Evolutionary conservation across 345 rosid species (phyloP).

Genomic region (Microcos paniculata): DNA sequence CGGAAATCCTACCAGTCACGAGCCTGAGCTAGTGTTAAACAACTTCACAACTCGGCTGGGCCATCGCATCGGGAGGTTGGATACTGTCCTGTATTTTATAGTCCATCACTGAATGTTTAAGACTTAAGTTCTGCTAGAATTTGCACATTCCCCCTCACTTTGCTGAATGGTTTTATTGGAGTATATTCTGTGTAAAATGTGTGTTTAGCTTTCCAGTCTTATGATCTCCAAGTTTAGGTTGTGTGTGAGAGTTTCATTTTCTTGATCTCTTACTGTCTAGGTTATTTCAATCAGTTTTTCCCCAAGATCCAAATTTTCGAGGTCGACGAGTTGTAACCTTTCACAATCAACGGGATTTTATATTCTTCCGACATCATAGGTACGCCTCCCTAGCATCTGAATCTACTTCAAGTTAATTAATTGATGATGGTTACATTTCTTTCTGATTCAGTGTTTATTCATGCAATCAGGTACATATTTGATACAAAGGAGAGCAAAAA

Average conservation of each 20-base stretch:
- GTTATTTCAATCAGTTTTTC: slow-evolving; percentile 78
- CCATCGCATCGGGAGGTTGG: slow-evolving; percentile 86
- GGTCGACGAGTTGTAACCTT: slow-evolving; percentile 94
- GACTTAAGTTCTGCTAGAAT: neutral
- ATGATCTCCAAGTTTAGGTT: neutral
- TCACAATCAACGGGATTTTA: slow-evolving; percentile 93
- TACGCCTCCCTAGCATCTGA: slow-evolving; percentile 23
- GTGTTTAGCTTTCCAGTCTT: neutral
- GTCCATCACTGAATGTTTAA: neutral
- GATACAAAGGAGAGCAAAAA: slow-evolving; percentile 66
- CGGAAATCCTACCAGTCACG: slow-evolving; percentile 91
- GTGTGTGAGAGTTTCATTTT: neutral
- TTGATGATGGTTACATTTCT: neutral
- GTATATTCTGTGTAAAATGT: neutral
- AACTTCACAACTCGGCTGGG: slow-evolving; percentile 94
- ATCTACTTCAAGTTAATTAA: neutral
- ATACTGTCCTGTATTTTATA: slow-evolving; percentile 4
- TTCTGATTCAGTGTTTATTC: slow-evolving; percentile 2
- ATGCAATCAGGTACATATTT: slow-evolving; percentile 63
- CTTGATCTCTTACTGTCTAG: slow-evolving; percentile 33
- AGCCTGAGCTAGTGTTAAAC: slow-evolving; percentile 80
- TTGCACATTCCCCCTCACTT: neutral
- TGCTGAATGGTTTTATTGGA: neutral
- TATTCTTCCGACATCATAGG: slow-evolving; percentile 96
- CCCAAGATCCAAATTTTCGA: slow-evolving; percentile 75